Conservation (phyloP, 179 eudicot species). For the Camellia oleifera region DNA sequence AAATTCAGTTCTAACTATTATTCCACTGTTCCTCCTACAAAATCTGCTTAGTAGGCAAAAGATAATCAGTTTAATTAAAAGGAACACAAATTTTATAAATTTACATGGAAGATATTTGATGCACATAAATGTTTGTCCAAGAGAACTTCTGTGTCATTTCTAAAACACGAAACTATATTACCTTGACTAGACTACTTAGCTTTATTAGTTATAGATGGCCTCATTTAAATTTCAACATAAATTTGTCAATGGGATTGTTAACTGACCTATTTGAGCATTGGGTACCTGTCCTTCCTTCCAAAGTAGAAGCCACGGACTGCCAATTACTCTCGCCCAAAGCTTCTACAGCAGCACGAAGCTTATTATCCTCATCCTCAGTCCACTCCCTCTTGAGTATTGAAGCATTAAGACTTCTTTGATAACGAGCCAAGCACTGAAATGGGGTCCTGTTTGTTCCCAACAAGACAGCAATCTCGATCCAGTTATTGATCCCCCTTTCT, state of each 20-base stretch:
- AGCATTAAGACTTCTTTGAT: conserved; percentile 86
- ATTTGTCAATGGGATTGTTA: conserved; percentile 14
- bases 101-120: not conserved
- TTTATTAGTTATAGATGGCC: not conserved
- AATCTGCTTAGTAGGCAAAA: conserved; percentile 1
- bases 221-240: not conserved
- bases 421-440: conserved; percentile 78
- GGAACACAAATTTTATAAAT: not conserved
- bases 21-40: not conserved
- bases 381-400: conserved; percentile 76
- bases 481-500: conserved; percentile 56
- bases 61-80: not conserved
- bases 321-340: conserved; percentile 81
- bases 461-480: conserved; percentile 60
- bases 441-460: conserved; percentile 78
- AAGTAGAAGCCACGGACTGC: conserved; percentile 70
- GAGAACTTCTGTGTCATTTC: not conserved
- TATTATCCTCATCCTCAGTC: conserved; percentile 76
- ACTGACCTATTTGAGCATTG: conserved; percentile 98
- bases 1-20: no score
- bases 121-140: not conserved
- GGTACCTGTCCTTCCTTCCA: conserved; percentile 88
- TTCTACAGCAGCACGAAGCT: conserved; percentile 74
- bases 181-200: not conserved
- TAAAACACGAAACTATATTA: not conserved